Percentiles rank a stretch among this genome's conserved stretches.
Conservation (phyloP, 352 stramenopile genomes). For the Plasmopara viticola region DNA sequence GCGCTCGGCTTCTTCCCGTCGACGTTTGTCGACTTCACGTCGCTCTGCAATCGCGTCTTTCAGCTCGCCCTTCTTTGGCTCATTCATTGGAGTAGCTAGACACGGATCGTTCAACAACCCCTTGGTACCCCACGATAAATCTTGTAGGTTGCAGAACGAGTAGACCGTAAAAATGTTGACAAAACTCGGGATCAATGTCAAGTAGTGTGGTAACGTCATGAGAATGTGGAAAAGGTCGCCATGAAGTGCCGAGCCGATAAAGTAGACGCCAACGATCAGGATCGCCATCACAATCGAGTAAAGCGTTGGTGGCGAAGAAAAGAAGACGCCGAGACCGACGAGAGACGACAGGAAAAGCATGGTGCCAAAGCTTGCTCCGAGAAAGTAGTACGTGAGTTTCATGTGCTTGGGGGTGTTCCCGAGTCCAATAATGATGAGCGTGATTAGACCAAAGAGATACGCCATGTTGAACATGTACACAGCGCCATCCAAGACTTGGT, state of each 20-base stretch:
- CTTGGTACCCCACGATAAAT: constrained; percentile 85
- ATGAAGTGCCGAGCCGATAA: constrained; percentile 71
- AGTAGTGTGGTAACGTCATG: constrained; percentile 85
- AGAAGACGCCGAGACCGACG: constrained; percentile 70
- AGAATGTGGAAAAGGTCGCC: constrained; percentile 80
- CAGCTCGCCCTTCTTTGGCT: constrained; percentile 73
- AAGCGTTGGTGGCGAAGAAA: constrained; percentile 45
- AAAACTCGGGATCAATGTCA: constrained; percentile 78
- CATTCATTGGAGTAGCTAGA: constrained; percentile 32
- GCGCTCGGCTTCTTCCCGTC: constrained; percentile 45
- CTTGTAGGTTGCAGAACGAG: constrained; percentile 86
- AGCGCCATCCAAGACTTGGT: constrained; percentile 46
- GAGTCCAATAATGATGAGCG: constrained; percentile 81
- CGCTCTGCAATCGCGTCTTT: constrained; percentile 79
- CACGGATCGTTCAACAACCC: constrained; percentile 55
- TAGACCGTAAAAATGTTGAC: constrained; percentile 89
- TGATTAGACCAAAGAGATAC: constrained; percentile 76
- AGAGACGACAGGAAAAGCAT: constrained; percentile 78
- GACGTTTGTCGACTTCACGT: constrained; percentile 59
- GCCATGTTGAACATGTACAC: constrained; percentile 79
- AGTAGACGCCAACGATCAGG: constrained; percentile 75
- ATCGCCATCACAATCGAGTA: constrained; percentile 57
- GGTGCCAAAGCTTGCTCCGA: constrained; percentile 57
- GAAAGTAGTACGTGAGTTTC: constrained; percentile 81
- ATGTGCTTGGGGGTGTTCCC: constrained; percentile 87